Evolutionary conservation across 305 asterid species (phyloP), one percentile per base, ranked within the genome.

Genomic region (Petunia hybrid): DNA sequence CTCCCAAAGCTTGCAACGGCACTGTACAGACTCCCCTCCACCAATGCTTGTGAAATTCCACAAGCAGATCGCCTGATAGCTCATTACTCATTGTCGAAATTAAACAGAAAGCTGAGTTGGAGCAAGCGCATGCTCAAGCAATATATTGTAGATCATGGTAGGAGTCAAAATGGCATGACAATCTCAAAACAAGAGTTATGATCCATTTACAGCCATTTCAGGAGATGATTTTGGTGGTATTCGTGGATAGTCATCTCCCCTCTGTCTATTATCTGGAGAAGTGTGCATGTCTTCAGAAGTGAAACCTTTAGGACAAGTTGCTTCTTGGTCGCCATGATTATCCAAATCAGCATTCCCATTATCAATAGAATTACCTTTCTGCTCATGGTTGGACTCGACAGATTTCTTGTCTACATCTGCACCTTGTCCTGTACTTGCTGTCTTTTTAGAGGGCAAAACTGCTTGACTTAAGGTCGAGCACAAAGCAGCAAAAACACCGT

Each of bases 121-220:
- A 39, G 73, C 38, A 80, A 81, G 82, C 76, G 81, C 76, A 81
- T 76, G 38, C 82, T 57, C 46, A 66, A 74, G 75, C 82, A 83
- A 79, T 78, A 73, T 86, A 45, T 77, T 69, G 45, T 73, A 76
- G 42, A 74, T 78, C 77, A 61, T 2, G 39, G 59, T 40, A 74
- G 77, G 51, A 76, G 46, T 62, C 56, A 9, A n/a, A 36, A 40
- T 22, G 45, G 40, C 73, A 77, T 53, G 75, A 78, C n/a, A 35
- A 62, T 82, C 41, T 65, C 78, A 67, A 61, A 73, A 63, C 48
- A 81, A 13, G 9, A 14, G 38, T 93, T 87, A 93, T 48, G 97
- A 91, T 77, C 98, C 98, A 83, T 88, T 92, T 76, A 95, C 97
- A 77, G 94, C 88, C 96, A 91, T 94, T 78, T 94, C 98, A 1